phyloP scores from a whole-genome alignment of 345 rosid species.

The Eucalyptus cladocalyx region DNA sequence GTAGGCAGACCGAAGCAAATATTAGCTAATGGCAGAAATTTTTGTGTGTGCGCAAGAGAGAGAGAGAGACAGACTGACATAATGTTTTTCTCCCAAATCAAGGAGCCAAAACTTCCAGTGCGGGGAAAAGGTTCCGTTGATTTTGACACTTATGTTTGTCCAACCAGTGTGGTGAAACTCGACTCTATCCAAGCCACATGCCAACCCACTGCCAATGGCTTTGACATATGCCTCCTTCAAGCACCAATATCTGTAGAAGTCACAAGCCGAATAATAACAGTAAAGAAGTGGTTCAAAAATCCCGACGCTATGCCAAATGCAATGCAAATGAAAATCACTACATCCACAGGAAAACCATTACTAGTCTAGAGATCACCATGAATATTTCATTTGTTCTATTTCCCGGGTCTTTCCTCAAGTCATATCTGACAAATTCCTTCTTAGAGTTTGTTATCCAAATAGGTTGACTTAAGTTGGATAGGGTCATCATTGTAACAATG shows the following conservation, averaged over 20 bases:
- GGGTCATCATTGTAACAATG: neutral
- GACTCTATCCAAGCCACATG: slow-evolving; percentile 25
- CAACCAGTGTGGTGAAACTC: slow-evolving; percentile 53
- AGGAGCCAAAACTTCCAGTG: slow-evolving; percentile 53
- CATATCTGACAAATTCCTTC: neutral
- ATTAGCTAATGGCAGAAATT: neutral
- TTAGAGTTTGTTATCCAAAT: neutral
- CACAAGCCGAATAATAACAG: neutral
- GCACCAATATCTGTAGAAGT: slow-evolving; percentile 46
- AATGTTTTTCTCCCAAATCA: slow-evolving; percentile 25
- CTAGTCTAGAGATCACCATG: neutral
- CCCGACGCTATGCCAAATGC: neutral
- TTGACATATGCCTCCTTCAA: slow-evolving; percentile 74
- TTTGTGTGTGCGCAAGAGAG: neutral
- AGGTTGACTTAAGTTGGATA: neutral
- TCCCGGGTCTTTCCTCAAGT: neutral
- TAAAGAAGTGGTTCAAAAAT: neutral
- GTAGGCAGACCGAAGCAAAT: neutral
- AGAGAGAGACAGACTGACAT: slow-evolving; percentile 13
- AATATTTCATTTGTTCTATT: neutral
- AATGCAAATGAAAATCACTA: neutral
- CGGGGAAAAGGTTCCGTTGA: slow-evolving; percentile 13
- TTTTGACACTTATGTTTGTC: slow-evolving; percentile 24
- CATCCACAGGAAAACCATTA: neutral
- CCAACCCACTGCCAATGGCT: slow-evolving; percentile 53